Conservation (phyloP, 768 basidiomycete species). For the Botryobasidium botryosum region DNA sequence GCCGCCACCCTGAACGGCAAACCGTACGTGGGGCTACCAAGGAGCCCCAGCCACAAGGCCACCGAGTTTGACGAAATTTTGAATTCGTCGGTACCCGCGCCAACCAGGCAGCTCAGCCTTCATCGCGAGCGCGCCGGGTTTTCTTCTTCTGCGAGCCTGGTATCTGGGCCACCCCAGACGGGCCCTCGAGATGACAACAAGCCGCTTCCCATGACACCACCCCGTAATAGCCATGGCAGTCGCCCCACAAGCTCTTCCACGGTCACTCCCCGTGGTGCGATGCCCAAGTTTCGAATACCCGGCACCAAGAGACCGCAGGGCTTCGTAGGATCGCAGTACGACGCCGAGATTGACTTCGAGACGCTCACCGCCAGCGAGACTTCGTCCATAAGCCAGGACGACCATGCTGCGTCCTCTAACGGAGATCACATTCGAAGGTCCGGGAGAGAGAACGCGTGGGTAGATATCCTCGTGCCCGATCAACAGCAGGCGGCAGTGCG, state of each 20-base stretch:
- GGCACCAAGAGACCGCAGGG: neutral
- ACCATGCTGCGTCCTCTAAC: neutral
- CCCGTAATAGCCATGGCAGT: too few relatives aligned
- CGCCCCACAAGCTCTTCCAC: neutral
- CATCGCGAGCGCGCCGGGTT: too few relatives aligned
- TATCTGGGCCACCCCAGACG: too few relatives aligned
- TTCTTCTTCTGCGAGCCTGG: too few relatives aligned
- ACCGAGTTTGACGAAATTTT: conserved; percentile 52
- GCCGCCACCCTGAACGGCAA: conserved; percentile 68
- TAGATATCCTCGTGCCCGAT: conserved; percentile 60
- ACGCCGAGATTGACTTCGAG: conserved; percentile 59
- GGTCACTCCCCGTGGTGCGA: neutral
- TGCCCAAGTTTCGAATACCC: neutral
- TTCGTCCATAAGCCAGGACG: conserved; percentile 4
- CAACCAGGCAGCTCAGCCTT: neutral
- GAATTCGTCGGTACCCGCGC: neutral
- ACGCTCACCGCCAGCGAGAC: conserved; percentile 28
- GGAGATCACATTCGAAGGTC: conserved; percentile 21
- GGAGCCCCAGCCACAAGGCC: conserved; percentile 29
- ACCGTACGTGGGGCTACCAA: conserved; percentile 32
- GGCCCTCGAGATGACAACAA: too few relatives aligned
- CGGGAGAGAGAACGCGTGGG: conserved; percentile 63
- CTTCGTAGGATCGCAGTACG: conserved; percentile 33
- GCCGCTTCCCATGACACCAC: too few relatives aligned
- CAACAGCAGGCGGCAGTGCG: conserved; percentile 27